Evolutionary conservation across 805 yeast species (phyloP), one percentile per base, ranked within the genome.

Genomic region (Wickerhamomyces pijperi): DNA sequence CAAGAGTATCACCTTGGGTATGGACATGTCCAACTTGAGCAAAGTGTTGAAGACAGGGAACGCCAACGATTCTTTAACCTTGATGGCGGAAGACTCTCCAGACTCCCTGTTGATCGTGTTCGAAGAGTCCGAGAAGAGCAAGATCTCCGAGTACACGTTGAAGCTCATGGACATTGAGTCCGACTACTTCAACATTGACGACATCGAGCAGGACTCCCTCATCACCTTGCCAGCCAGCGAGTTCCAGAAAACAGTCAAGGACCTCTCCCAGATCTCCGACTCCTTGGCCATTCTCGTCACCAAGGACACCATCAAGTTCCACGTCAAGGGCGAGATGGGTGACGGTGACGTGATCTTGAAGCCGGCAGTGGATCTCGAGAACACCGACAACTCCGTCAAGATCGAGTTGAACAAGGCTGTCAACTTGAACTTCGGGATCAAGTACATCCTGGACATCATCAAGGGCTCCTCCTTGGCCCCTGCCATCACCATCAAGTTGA

Each of bases 91-190:
- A 55, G 94, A 85, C 54, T 64, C 76, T 37, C 92, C 95, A 45
- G 94, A 85, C 59, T 69, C 73, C 42, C 78, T 92, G 35, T 61
- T 79, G 49, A 64, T 94, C 48, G 76, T 84, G 36, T 92, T 92
- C 55, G 98, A 92, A 67, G 97, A 90, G 61, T 76, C 83, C 51
- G 76, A 75, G 63, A 85, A 78, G 63, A 97, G 88, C 56, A 76
- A 95, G 58, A 82, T 90, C 46, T 81, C 94, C 46, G 97, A 90
- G 68, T 92, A 83, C 64, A 74, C 82, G 37, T 72, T 92, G 58
- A 87, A 87, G 60, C 74, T 92, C 58, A 87, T 92, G 95, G 95
- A 90, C 57, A 86, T 92, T 49, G 97, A 92, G 60, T 84, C 94
- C 39, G 97, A 92, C 58, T 84, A 84, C 65, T 74, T 92, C 53